Evolutionary conservation across 345 rosid genomes (phyloP).

Genomic region (Acer yangbiense): DNA sequence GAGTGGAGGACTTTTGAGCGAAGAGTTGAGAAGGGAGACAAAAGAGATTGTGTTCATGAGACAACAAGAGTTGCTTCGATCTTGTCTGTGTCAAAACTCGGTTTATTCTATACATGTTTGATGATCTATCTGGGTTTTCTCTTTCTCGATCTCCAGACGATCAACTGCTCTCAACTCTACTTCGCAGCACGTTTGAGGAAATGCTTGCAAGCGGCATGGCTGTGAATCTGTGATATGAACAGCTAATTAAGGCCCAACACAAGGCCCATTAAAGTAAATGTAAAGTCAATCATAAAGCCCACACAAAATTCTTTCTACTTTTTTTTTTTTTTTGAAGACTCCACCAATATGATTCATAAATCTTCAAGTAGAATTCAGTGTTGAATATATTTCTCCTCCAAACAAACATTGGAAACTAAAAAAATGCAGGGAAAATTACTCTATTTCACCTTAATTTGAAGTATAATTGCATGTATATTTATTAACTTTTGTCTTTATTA

Average conservation of each 20-base stretch:
- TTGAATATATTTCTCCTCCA: too few species aligned
- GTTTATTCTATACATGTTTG: slow-evolving; percentile 52
- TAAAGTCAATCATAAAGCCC: background rate
- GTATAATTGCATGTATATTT: too few species aligned
- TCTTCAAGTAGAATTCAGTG: too few species aligned
- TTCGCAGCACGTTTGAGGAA: background rate
- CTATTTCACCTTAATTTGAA: too few species aligned
- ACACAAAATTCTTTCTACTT: background rate
- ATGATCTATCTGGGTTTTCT: slow-evolving; percentile 4
- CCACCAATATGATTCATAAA: too few species aligned
- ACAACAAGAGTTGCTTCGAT: slow-evolving; percentile 5
- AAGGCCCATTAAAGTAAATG: background rate
- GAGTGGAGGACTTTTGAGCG: slow-evolving; percentile 51
- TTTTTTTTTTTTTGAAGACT: too few species aligned
- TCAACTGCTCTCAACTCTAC: background rate
- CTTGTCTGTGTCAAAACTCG: slow-evolving; percentile 37
- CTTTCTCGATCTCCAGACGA: background rate
- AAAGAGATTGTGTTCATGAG: slow-evolving; percentile 27
- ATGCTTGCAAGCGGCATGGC: background rate
- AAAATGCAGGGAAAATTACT: too few species aligned
- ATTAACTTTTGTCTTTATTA: too few species aligned
- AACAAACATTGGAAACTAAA: too few species aligned
- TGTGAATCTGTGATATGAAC: background rate
- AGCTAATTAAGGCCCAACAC: background rate
- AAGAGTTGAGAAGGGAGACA: slow-evolving; percentile 40